Percentiles rank a stretch among this genome's conserved stretches.
phyloP scores from a whole-genome alignment of 805 yeast genomes.

The Sungouiella thailandica region DNA sequence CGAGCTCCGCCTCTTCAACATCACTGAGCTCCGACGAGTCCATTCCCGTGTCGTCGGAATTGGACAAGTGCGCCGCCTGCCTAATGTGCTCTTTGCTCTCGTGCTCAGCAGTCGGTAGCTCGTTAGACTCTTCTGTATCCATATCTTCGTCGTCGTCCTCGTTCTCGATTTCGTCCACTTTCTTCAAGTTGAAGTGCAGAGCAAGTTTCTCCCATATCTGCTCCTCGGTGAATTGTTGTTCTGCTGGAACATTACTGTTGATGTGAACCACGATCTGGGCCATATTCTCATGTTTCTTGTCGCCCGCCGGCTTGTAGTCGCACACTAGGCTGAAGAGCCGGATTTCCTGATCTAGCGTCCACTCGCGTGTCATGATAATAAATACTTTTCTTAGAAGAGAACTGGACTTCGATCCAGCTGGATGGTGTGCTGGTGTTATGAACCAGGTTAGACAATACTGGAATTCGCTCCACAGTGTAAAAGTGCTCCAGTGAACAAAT shows the following conservation, averaged over 20 bases:
- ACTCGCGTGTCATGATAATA: no score
- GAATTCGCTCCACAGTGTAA: no score
- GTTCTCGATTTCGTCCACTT: constrained; percentile 52
- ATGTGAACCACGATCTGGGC: constrained; percentile 36
- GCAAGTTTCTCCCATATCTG: constrained; percentile 58
- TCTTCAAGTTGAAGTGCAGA: constrained; percentile 50
- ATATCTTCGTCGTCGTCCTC: constrained; percentile 6
- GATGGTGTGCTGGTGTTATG: no score
- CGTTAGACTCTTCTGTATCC: constrained; percentile 1
- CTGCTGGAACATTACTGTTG: constrained; percentile 19
- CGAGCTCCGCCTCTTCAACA: constrained; percentile 15
- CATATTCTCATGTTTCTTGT: constrained; percentile 39
- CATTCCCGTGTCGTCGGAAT: constrained; percentile 2
- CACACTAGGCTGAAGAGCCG: constrained; percentile 57
- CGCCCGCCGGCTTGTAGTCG: constrained; percentile 66
- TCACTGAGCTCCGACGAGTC: constrained; percentile 19
- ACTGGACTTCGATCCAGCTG: no score
- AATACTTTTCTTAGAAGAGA: no score
- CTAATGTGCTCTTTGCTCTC: constrained; percentile 2
- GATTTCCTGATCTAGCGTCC: constrained; percentile 63
- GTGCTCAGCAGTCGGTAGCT: constrained; percentile 3
- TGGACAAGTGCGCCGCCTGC: no score
- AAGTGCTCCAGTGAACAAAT: no score
- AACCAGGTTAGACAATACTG: no score
- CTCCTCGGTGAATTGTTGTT: constrained; percentile 31